Evolutionary conservation across 2,329 filamentous ascomycete species (phyloP), one percentile per base, ranked within the genome.

Genomic region (Raffaelea ambrosiae): DNA sequence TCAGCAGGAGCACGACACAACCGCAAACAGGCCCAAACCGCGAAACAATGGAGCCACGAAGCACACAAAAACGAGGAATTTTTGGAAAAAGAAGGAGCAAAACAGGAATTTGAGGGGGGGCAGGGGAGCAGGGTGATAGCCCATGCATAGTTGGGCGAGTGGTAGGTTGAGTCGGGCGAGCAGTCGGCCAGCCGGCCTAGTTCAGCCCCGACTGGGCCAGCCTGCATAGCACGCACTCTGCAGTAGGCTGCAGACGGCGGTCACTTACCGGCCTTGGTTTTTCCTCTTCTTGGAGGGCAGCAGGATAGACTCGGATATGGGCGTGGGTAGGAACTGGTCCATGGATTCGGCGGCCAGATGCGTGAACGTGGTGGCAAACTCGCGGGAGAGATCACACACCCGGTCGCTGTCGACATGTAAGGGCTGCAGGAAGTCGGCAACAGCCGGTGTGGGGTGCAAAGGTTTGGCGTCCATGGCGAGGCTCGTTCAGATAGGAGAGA

Each of bases 241-340:
- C 35, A 5, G 13, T 5, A 38, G 35, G 35, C 5, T 8, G 18
- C 19, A 4, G 20, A 21, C n/a, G 35, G 33, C 7, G 13, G 8
- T 35, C 36, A 65, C 77, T 65, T 65, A 75, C 77, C 74, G 63
- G 59, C 72, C 70, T 50, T 50, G 47, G 51, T 66, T 66, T 53
- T 67, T 64, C 46, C 59, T 58, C 35, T 66, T 62, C 20, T 62
- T 63, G 11, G 67, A 63, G 11, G 73, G 76, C 35, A 73, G 68
- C 52, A 82, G 58, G 46, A 82, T 72, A 7, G 74, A 73, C 53
- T 81, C 77, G 3, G 75, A 76, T 54, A 83, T 79, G 42, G 79
- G 79, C 3, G 79, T 82, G 11, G 77, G 68, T 31, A 83, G 61
- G 55, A 82, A 83, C 58, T 82, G 78, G 36, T 74, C 64, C 20